phyloP scores from a whole-genome alignment of 805 yeast genomes.

The Pichia gijzeniarum region DNA sequence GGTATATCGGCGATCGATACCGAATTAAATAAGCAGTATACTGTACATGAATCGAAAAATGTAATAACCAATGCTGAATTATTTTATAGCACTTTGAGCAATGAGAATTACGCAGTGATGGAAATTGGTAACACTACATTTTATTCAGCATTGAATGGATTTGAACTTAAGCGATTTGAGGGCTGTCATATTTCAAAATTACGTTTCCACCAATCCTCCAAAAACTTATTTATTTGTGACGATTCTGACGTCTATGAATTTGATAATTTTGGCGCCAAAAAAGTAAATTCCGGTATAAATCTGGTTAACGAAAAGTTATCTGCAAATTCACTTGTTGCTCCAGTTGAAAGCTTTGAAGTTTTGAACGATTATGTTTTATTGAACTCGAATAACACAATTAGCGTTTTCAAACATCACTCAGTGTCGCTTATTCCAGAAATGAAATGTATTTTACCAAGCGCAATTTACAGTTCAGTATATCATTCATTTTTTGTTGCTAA shows the following conservation, averaged over 20 bases:
- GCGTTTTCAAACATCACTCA: constrained; percentile 19
- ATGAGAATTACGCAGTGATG: background rate
- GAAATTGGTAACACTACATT: background rate
- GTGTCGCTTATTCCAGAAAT: constrained; percentile 5
- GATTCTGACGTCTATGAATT: constrained; percentile 7
- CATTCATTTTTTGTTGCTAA: constrained; percentile 10
- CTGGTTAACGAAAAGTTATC: constrained; percentile 7
- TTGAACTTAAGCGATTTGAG: background rate
- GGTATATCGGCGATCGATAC: constrained; percentile 9
- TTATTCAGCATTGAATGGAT: background rate
- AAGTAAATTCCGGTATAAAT: background rate
- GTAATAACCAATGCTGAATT: background rate
- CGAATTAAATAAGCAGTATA: background rate
- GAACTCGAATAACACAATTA: constrained; percentile 8
- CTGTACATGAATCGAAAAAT: background rate
- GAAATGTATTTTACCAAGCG: constrained; percentile 12
- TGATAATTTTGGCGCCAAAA: constrained; percentile 1
- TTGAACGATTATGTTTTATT: constrained; percentile 4
- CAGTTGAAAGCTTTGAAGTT: background rate
- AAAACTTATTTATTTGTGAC: constrained; percentile 9
- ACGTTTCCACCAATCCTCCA: background rate
- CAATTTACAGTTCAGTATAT: constrained; percentile 16
- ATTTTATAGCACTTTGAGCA: background rate
- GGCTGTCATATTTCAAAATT: constrained; percentile 9
- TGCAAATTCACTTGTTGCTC: constrained; percentile 3